Percentiles rank a stretch among this genome's conserved stretches.
phyloP scores from a whole-genome alignment of 768 basidiomycete genomes.

The Boletus pseudo-olivaceus region DNA sequence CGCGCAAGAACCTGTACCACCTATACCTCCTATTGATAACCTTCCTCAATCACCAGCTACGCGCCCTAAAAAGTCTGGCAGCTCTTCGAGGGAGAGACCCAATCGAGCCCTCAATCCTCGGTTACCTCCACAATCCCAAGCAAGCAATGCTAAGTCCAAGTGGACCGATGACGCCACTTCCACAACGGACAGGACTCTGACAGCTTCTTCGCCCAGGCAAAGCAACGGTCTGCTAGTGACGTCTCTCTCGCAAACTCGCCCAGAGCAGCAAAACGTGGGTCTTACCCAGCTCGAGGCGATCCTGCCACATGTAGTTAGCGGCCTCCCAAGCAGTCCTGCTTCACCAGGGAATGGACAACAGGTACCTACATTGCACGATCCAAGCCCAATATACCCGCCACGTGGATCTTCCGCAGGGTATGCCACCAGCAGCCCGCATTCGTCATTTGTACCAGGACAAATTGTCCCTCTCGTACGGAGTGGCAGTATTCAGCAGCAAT shows the following conservation, averaged over 20 bases:
- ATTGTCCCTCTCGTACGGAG: conserved; percentile 38
- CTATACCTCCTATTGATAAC: conserved; percentile 49
- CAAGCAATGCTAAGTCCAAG: neutral
- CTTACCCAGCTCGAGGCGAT: neutral
- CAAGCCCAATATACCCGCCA: conserved; percentile 14
- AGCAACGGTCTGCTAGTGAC: conserved; percentile 1
- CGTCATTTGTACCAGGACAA: conserved; percentile 37
- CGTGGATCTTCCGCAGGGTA: conserved; percentile 25
- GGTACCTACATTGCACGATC: conserved; percentile 18
- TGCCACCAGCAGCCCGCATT: conserved; percentile 20
- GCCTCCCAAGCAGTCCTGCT: neutral
- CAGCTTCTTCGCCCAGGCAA: conserved; percentile 2
- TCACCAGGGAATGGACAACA: conserved; percentile 13
- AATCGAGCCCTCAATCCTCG: conserved; percentile 22
- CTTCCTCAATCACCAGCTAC: conserved; percentile 26
- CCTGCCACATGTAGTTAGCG: conserved; percentile 1
- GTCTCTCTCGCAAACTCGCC: conserved; percentile 1
- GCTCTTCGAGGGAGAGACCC: conserved; percentile 15
- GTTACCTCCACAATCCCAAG: conserved; percentile 1
- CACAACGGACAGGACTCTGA: neutral
- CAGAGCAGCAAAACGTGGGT: conserved; percentile 4
- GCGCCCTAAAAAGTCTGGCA: neutral
- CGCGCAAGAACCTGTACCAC: conserved; percentile 65
- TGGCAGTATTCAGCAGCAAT: conserved; percentile 30
- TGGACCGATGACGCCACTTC: neutral